Evolutionary conservation across 2,329 filamentous ascomycete genomes (phyloP).

Genomic region (Macrophomina tecta): DNA sequence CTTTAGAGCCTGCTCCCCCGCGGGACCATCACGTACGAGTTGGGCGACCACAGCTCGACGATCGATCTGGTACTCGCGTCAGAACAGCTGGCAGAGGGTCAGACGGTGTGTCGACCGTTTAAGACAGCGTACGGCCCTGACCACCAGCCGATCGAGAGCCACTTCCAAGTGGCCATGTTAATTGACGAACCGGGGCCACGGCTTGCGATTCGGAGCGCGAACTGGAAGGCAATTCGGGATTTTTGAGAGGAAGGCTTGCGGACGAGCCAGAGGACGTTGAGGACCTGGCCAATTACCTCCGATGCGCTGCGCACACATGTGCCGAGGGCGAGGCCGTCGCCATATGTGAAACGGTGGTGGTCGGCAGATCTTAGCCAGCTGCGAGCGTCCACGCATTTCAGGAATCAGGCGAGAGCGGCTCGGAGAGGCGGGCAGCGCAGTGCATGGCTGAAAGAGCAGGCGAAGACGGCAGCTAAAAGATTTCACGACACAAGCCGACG

Average conservation of each 20-base stretch:
- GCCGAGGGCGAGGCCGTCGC: neutral
- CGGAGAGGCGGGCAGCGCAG: neutral
- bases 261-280: neutral
- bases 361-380: neutral
- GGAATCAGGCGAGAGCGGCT: neutral
- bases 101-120: neutral
- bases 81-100: neutral
- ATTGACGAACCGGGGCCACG: neutral
- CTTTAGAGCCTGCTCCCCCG: neutral
- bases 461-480: neutral
- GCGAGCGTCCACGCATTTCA: neutral
- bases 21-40: neutral
- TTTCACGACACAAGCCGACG: no score
- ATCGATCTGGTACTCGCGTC: neutral
- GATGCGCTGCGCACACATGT: neutral
- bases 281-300: neutral
- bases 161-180: neutral
- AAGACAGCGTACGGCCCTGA: neutral
- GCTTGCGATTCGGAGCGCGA: neutral
- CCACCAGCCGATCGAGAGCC: neutral
- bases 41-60: neutral
- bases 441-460: neutral
- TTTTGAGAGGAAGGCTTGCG: neutral
- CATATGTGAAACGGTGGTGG: neutral
- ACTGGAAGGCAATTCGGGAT: neutral